phyloP scores from a whole-genome alignment of 768 basidiomycete genomes.

The Lyophyllum semitale region DNA sequence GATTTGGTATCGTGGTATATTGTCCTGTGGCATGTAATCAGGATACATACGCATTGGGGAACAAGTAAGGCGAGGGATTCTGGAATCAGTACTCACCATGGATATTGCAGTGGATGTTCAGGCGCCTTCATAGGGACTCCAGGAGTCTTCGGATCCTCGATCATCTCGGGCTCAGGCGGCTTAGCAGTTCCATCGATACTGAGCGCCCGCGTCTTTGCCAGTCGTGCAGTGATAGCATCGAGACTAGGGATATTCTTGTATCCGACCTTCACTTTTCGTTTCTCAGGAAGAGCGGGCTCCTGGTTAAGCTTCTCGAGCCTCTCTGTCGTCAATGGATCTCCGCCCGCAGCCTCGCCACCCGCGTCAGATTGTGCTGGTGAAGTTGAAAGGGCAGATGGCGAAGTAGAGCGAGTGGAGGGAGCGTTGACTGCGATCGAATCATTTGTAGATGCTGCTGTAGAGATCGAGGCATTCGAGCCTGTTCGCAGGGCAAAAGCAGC shows the following conservation, averaged over 20 bases:
- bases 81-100: slow-evolving; percentile 78
- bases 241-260: slow-evolving; percentile 89
- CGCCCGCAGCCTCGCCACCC: slow-evolving; percentile 31
- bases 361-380: slow-evolving; percentile 50
- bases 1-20: slow-evolving; percentile 88
- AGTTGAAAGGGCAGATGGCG: slow-evolving; percentile 55
- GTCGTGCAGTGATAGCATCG: slow-evolving; percentile 80
- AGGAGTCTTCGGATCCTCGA: slow-evolving; percentile 83
- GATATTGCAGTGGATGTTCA: slow-evolving; percentile 83
- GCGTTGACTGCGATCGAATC: slow-evolving; percentile 73
- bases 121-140: slow-evolving; percentile 69
- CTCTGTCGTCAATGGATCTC: slow-evolving; percentile 66
- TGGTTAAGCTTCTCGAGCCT: slow-evolving; percentile 65
- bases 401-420: slow-evolving; percentile 66
- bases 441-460: slow-evolving; percentile 49
- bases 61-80: no score
- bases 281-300: slow-evolving; percentile 39
- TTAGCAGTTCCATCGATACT: slow-evolving; percentile 64
- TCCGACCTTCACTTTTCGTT: slow-evolving; percentile 50
- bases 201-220: slow-evolving; percentile 70
- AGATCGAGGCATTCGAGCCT: slow-evolving; percentile 54
- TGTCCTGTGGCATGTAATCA: slow-evolving; percentile 54
- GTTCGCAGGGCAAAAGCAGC: slow-evolving; percentile 74
- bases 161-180: slow-evolving; percentile 76
- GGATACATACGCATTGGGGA: not conserved